A percentile compares a stretch with the other conserved stretches of the same genome.
phyloP scores from a whole-genome alignment of 1,284 basidiomycete genomes.

The Boletus semigastroideus region DNA sequence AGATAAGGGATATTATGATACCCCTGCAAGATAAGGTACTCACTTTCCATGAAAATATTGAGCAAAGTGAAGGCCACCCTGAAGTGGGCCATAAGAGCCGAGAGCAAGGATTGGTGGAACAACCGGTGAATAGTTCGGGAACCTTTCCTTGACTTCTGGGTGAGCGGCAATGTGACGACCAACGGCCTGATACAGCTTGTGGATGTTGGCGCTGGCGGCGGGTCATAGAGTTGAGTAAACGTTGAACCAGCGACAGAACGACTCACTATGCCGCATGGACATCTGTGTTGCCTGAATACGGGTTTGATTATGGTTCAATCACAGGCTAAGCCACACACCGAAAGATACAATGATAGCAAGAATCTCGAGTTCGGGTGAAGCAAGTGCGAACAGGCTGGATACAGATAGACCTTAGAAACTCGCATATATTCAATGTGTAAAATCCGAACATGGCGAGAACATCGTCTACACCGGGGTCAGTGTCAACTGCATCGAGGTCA shows the following conservation, averaged over 20 bases:
- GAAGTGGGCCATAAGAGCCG: constrained; percentile 73
- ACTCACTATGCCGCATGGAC: constrained; percentile 57
- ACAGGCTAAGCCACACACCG: constrained; percentile 45
- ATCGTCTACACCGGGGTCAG: constrained; percentile 93
- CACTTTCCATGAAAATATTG: constrained; percentile 85
- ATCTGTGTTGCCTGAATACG: constrained; percentile 67
- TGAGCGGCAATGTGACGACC: constrained; percentile 60
- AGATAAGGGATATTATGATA: too few species aligned
- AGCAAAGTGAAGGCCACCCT: constrained; percentile 77
- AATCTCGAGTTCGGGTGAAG: constrained; percentile 77
- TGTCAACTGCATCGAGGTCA: constrained; percentile 55
- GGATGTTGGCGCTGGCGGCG: constrained; percentile 64
- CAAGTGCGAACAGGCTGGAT: constrained; percentile 61
- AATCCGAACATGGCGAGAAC: constrained; percentile 62
- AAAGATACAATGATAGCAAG: constrained; percentile 77
- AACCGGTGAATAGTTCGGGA: constrained; percentile 53
- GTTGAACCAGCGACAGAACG: neutral
- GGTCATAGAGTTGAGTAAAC: constrained; percentile 16
- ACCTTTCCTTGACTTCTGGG: constrained; percentile 57
- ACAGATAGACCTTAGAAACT: constrained; percentile 11
- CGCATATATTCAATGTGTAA: constrained; percentile 1
- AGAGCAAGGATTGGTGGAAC: constrained; percentile 62
- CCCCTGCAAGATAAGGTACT: constrained; percentile 21
- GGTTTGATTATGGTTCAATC: neutral
- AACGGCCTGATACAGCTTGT: constrained; percentile 77